phyloP scores from a whole-genome alignment of 2,329 filamentous ascomycete genomes.

The Colletotrichum tropicale region DNA sequence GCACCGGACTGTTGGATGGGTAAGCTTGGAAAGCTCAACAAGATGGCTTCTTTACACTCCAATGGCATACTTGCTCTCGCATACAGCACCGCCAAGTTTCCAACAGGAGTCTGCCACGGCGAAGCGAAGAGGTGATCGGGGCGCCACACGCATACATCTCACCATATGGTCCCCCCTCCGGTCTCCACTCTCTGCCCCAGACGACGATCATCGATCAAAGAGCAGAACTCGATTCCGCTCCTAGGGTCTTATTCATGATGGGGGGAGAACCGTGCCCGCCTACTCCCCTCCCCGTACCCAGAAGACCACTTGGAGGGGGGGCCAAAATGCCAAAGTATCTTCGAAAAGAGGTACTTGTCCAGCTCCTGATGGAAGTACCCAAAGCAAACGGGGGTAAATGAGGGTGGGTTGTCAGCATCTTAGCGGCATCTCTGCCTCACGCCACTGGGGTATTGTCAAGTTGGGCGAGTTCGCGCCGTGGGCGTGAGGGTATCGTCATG shows the following conservation, averaged over 20 bases:
- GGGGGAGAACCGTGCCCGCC: not conserved
- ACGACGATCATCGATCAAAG: not conserved
- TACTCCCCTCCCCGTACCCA: constrained; percentile 10
- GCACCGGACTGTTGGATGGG: not conserved
- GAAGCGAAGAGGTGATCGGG: not conserved
- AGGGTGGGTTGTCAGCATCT: not conserved
- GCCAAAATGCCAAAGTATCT: not conserved
- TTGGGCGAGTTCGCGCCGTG: not conserved
- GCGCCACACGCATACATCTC: not conserved
- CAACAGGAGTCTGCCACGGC: not conserved
- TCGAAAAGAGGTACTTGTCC: not conserved
- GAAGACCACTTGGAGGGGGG: not conserved
- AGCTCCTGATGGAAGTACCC: not conserved
- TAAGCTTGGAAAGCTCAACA: not conserved
- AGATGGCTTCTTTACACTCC: not conserved
- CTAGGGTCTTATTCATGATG: not conserved
- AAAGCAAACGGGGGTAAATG: not conserved
- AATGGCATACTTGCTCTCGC: not conserved
- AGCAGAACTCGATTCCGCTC: not conserved
- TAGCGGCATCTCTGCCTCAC: not conserved
- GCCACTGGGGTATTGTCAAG: not conserved
- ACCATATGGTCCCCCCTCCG: not conserved
- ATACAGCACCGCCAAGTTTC: not conserved
- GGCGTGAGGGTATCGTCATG: constrained; percentile 6
- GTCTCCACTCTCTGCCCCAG: not conserved